A percentile compares a stretch with the other conserved stretches of the same genome.
Evolutionary conservation across 2,329 filamentous ascomycete species (phyloP).

Genomic region (Epicoccum nigrum): DNA sequence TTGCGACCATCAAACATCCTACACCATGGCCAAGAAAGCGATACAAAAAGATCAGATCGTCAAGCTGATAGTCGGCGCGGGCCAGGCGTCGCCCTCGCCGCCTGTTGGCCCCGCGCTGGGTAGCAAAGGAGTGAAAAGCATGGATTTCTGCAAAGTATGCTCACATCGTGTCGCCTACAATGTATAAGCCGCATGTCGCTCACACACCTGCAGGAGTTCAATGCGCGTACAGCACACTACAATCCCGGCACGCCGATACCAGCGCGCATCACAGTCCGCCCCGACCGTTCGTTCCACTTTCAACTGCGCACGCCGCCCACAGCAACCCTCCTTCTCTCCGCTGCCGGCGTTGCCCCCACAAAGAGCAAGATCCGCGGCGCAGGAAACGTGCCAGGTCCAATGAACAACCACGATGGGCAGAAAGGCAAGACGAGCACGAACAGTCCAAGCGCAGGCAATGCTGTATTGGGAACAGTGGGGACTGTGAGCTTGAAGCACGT

Average conservation of each 20-base stretch:
- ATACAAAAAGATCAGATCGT: conserved; percentile 65
- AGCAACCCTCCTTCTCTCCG: conserved; percentile 83
- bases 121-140: conserved; percentile 97
- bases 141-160: conserved; percentile 97
- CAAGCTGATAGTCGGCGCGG: conserved; percentile 96
- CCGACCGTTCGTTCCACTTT: conserved; percentile 92
- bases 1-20: conserved; percentile 5
- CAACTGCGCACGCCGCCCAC: conserved; percentile 94
- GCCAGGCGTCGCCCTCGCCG: conserved; percentile 91
- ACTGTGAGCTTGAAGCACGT: conserved; percentile 91
- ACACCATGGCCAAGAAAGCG: conserved; percentile 46
- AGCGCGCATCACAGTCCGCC: conserved; percentile 86
- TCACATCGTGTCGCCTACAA: background rate
- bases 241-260: conserved; percentile 83
- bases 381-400: conserved; percentile 56
- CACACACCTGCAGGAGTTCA: conserved; percentile 76
- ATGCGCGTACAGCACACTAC: conserved; percentile 88
- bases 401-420: conserved; percentile 47
- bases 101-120: conserved; percentile 95
- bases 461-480: conserved; percentile 79
- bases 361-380: conserved; percentile 80
- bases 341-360: conserved; percentile 75
- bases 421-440: conserved; percentile 45
- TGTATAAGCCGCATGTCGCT: background rate
- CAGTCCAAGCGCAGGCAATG: conserved; percentile 55